Conservation (phyloP, 208 protist species). For the Trypanosoma avium region DNA sequence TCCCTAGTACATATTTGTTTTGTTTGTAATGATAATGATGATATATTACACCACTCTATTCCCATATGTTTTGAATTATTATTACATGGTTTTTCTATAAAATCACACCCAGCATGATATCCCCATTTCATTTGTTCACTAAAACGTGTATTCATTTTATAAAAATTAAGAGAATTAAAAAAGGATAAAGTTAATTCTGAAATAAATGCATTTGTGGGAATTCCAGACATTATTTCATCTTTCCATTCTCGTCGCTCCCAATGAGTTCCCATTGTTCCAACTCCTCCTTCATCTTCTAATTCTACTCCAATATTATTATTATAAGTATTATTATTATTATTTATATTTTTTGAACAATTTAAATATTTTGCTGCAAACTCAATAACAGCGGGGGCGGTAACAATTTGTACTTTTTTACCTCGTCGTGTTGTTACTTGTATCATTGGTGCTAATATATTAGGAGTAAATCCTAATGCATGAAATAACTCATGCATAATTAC, state of each 20-base stretch:
- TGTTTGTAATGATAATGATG: no score
- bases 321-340: no score
- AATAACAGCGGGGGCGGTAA: constrained; percentile 28
- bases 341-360: constrained; percentile 35
- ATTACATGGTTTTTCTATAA: constrained; percentile 20
- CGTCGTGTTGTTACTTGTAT: not conserved
- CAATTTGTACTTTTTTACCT: constrained; percentile 1
- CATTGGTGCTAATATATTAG: constrained; percentile 20
- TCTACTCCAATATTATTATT: constrained; percentile 51
- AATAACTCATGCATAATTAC: constrained; percentile 69
- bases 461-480: constrained; percentile 74
- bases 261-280: constrained; percentile 66
- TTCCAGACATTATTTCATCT: constrained; percentile 82
- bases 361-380: constrained; percentile 31
- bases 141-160: constrained; percentile 36
- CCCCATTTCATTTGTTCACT: constrained; percentile 47
- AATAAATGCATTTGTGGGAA: constrained; percentile 33
- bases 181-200: constrained; percentile 63
- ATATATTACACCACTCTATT: constrained; percentile 16
- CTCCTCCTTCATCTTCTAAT: constrained; percentile 62
- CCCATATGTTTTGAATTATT: constrained; percentile 1
- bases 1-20: constrained; percentile 40
- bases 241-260: constrained; percentile 68
- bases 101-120: constrained; percentile 36
- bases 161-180: constrained; percentile 66